Evolutionary conservation across 2,329 filamentous ascomycete species (phyloP).

Genomic region (Talaromyces funiculosus): DNA sequence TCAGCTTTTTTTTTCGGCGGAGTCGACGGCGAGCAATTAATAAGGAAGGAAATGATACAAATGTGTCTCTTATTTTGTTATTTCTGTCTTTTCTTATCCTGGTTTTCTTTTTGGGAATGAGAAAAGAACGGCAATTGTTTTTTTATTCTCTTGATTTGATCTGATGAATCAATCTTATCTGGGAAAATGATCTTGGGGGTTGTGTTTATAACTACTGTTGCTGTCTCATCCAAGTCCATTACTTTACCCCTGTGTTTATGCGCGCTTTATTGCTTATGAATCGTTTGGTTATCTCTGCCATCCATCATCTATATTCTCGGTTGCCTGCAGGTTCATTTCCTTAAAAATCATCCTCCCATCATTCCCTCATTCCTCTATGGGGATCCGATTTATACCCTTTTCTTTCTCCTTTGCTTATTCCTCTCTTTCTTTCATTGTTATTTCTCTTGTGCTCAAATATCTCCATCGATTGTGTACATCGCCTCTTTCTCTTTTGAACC

Average conservation of each 20-base stretch:
- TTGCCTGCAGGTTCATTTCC: neutral
- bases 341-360: neutral
- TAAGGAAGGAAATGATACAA: conserved; percentile 8
- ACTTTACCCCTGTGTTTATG: neutral
- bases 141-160: neutral
- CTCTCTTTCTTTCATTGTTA: neutral
- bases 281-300: neutral
- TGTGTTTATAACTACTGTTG: neutral
- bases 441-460: neutral
- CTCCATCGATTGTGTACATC: neutral
- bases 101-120: neutral
- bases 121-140: neutral
- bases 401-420: neutral
- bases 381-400: neutral
- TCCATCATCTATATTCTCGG: neutral
- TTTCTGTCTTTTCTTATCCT: conserved; percentile 11
- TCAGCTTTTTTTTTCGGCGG: neutral
- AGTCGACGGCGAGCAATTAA: conserved; percentile 4
- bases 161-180: neutral
- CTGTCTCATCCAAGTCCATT: neutral
- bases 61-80: conserved; percentile 14
- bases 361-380: neutral
- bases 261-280: neutral
- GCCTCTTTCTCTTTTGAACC: neutral
- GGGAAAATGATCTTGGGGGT: neutral